Conservation (phyloP, 2,329 filamentous ascomycete species). For the Chaetomium sp. region DNA sequence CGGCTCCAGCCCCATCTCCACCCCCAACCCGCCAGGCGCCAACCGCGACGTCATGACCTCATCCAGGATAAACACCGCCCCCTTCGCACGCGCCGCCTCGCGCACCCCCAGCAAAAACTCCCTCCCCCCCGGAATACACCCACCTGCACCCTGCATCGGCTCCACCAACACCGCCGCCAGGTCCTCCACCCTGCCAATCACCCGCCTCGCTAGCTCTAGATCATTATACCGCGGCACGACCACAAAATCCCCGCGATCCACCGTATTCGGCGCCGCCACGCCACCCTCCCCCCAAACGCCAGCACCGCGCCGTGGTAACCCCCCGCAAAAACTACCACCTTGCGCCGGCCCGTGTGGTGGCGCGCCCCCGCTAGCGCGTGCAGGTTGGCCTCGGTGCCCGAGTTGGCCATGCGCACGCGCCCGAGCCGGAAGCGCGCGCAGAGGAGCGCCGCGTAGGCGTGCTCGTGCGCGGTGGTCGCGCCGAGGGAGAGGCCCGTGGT, state of each 20-base stretch:
- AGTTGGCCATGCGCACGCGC: conserved; percentile 63
- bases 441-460: conserved; percentile 53
- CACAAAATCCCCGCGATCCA: conserved; percentile 58
- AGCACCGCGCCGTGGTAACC: conserved; percentile 56
- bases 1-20: conserved; percentile 49
- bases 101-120: conserved; percentile 58
- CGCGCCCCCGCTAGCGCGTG: conserved; percentile 60
- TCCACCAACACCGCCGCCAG: conserved; percentile 68
- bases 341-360: conserved; percentile 47
- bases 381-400: conserved; percentile 66
- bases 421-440: conserved; percentile 58
- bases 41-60: conserved; percentile 72
- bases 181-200: conserved; percentile 45
- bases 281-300: conserved; percentile 39
- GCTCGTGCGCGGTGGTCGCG: conserved; percentile 55
- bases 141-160: conserved; percentile 65
- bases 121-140: conserved; percentile 53
- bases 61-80: conserved; percentile 66
- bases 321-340: conserved; percentile 53
- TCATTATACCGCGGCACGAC: conserved; percentile 64
- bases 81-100: conserved; percentile 46
- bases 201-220: conserved; percentile 46
- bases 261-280: conserved; percentile 47
- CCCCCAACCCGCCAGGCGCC: conserved; percentile 52
- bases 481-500: conserved; percentile 58